Base-by-base conservation (phyloP, 2,329 filamentous ascomycete genomes). In the Hymenoscyphus infarciens region DNA sequence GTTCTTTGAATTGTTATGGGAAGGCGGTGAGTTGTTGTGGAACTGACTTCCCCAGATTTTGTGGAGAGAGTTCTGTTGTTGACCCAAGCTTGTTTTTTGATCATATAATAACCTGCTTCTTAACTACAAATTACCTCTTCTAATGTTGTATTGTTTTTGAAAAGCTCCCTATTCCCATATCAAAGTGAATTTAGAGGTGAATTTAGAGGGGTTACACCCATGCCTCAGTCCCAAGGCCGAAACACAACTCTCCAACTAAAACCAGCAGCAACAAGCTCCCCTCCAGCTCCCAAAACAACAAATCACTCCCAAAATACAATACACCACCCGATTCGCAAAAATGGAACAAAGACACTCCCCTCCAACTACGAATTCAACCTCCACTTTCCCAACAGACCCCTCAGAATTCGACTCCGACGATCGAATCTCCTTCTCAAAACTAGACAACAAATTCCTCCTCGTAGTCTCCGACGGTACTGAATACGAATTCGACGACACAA, bases 391-490 rank as follows among this genome's bases (percentile, higher is more conserved):
- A 5, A 71, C 70, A 10, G 67, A 73, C 52, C 70, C 69, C 16
- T 65, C 69, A 67, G 69, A 74, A 56, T 96, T 96, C 74, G 87
- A 89, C 70, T 79, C 79, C 63, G 92, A 97, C 74, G 84, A 90
- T 31, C 89, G 93, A 69, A 90, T 97, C 72, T 94, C 91, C 5
- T 96, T 89, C 78, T 94, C 91, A n/a, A 90, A 85, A 74, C 81
- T 91, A 65, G 89, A 94, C 76, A 82, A 86, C 72, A 94, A 92
- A 74, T 94, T 88, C 78, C 85, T 95, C 60, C 86, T 95, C 7
- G 92, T 96, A 65, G 89, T 91, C 62, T 90, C 92, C 56, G 87
- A 95, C 73, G 92, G 91, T 59, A 84, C 86, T 65, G 93, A 97
- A 75, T 96, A 88, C 78, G 90, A 93, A 74, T 97, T 89, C 78